A percentile compares a stretch with the other conserved stretches of the same genome.
phyloP scores from a whole-genome alignment of 1,284 basidiomycete species.

The Puccinia novopanici region DNA sequence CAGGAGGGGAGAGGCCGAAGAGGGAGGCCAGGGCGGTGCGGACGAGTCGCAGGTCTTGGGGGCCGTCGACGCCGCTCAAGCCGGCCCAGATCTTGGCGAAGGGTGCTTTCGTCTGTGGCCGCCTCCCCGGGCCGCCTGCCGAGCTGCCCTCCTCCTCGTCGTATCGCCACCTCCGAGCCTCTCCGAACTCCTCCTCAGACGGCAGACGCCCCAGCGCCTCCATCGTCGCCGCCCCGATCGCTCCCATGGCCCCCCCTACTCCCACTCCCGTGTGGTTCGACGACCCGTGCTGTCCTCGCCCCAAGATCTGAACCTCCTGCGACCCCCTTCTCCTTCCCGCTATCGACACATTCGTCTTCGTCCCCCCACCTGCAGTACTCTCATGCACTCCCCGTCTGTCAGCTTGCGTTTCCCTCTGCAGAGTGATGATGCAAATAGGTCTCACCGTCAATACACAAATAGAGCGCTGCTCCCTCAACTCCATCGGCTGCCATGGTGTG shows the following conservation, averaged over 20 bases:
- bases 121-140: background rate
- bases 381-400: too few species aligned
- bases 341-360: constrained; percentile 46
- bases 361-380: constrained; percentile 25
- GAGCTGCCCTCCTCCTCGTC: background rate
- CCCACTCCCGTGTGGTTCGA: constrained; percentile 43
- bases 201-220: constrained; percentile 5
- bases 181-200: background rate
- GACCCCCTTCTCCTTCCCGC: background rate
- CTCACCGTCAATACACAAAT: constrained; percentile 25
- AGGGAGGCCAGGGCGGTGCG: background rate
- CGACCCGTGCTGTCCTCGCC: background rate
- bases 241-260: constrained; percentile 1
- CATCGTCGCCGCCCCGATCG: constrained; percentile 22
- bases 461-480: background rate
- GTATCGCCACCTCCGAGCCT: background rate
- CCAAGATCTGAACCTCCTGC: background rate
- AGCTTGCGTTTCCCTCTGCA: too few species aligned
- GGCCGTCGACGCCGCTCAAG: constrained; percentile 44
- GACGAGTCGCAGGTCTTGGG: background rate
- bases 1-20: background rate
- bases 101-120: too few species aligned
- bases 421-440: too few species aligned
- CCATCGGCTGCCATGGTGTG: background rate
- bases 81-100: constrained; percentile 44